Conservation (phyloP, 2,329 filamentous ascomycete genomes). For the Pseudocercospora crystallina region DNA sequence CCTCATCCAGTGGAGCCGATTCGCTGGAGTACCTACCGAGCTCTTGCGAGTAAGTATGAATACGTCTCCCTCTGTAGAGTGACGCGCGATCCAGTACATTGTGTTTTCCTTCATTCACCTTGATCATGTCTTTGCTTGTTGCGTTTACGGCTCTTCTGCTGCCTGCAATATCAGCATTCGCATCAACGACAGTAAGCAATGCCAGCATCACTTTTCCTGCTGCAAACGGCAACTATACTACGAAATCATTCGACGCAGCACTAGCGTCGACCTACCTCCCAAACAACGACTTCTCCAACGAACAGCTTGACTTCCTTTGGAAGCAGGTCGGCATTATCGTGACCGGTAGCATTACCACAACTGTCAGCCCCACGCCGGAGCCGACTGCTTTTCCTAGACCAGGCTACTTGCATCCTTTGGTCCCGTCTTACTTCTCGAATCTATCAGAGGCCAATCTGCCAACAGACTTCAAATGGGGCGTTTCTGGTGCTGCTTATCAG, state of each 20-base stretch:
- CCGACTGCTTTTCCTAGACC: constrained; percentile 34
- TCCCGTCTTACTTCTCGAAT: constrained; percentile 38
- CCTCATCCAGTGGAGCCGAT: no score
- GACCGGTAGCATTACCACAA: constrained; percentile 28
- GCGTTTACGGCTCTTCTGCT: no score
- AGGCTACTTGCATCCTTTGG: constrained; percentile 44
- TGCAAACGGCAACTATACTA: constrained; percentile 14
- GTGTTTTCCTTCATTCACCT: no score
- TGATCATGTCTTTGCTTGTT: no score
- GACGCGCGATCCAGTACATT: no score
- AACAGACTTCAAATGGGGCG: constrained; percentile 33
- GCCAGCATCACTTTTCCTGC: no score
- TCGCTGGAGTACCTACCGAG: no score
- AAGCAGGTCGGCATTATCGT: constrained; percentile 30
- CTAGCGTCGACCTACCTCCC: constrained; percentile 45
- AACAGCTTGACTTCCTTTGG: constrained; percentile 44
- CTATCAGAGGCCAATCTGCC: constrained; percentile 38
- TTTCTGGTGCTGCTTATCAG: constrained; percentile 35
- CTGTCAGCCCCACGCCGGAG: constrained; percentile 34
- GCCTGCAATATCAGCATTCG: no score
- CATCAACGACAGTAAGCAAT: no score
- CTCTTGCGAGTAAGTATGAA: no score
- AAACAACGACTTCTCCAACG: constrained; percentile 49
- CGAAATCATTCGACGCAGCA: constrained; percentile 43
- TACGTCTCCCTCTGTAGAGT: no score